Percentiles rank a stretch among this genome's conserved stretches.
phyloP scores from a whole-genome alignment of 306 rosid genomes.

The Betula pendula region DNA sequence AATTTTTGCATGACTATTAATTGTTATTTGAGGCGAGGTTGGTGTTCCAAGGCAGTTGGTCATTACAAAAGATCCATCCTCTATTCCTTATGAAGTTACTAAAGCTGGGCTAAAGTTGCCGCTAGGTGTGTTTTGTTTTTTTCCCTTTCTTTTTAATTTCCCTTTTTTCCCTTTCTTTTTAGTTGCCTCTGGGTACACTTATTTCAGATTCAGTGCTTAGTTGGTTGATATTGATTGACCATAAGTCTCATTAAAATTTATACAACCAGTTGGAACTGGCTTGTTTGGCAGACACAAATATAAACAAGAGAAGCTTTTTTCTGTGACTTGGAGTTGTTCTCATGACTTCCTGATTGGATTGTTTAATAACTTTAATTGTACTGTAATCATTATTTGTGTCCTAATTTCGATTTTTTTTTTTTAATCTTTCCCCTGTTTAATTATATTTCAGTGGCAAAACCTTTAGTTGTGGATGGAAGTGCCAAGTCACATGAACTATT shows the following conservation, averaged over 20 bases:
- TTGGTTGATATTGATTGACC: no score
- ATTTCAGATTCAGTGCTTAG: no score
- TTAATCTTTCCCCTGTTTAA: conserved; percentile 11
- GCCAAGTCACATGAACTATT: conserved; percentile 53
- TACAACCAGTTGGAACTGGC: no score
- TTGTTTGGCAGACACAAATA: no score
- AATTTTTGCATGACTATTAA: conserved; percentile 8
- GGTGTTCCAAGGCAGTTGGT: conserved; percentile 48
- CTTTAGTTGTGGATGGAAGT: conserved; percentile 56
- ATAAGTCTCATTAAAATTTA: no score
- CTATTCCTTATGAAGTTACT: conserved; percentile 45
- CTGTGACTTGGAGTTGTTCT: no score
- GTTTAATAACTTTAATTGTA: not conserved
- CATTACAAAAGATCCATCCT: conserved; percentile 38
- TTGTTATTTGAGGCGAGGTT: conserved; percentile 43
- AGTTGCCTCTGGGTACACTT: no score
- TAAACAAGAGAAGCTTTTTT: no score
- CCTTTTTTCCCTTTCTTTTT: no score
- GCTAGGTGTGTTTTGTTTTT: conserved; percentile 31
- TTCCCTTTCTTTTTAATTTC: not conserved
- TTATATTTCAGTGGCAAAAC: conserved; percentile 51
- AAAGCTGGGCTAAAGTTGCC: conserved; percentile 54
- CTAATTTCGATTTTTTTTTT: conserved; percentile 8
- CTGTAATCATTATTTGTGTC: not conserved
- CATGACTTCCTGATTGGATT: no score